Conservation (phyloP, 805 yeast genomes). For the Brettanomyces nanus region DNA sequence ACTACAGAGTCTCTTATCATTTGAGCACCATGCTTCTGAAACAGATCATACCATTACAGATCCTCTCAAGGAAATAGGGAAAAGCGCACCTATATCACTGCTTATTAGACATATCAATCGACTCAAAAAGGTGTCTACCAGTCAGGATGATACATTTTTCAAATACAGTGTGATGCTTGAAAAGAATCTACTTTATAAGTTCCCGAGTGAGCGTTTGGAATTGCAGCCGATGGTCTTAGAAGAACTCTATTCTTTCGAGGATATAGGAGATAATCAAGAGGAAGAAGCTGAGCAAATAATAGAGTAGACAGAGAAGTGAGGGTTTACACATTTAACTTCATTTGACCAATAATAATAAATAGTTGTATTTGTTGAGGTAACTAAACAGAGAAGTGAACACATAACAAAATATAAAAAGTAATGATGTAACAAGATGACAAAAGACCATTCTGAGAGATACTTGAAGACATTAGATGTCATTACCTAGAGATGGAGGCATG, state of each 20-base stretch:
- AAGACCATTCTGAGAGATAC: neutral
- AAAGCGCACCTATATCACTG: neutral
- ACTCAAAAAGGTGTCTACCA: conserved; percentile 7
- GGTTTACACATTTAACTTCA: neutral
- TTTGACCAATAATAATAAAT: too few species aligned
- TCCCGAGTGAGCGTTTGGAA: neutral
- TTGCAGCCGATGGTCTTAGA: neutral
- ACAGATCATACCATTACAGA: neutral
- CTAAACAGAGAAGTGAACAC: too few species aligned
- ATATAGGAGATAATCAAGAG: conserved; percentile 1
- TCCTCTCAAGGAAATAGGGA: neutral
- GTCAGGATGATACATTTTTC: conserved; percentile 6
- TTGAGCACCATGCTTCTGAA: neutral
- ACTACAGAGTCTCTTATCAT: conserved; percentile 23
- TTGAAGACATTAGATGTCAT: too few species aligned
- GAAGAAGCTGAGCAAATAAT: neutral
- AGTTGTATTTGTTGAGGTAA: too few species aligned
- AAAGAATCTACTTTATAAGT: neutral
- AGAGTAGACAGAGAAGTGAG: too few species aligned
- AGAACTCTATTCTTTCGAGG: neutral
- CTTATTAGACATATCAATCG: conserved; percentile 2
- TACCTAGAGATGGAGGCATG: too few species aligned
- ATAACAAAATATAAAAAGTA: neutral
- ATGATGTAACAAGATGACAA: neutral
- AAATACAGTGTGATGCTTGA: conserved; percentile 7